Conservation (phyloP, 306 rosid genomes). For the Cicer pinnatifidum region DNA sequence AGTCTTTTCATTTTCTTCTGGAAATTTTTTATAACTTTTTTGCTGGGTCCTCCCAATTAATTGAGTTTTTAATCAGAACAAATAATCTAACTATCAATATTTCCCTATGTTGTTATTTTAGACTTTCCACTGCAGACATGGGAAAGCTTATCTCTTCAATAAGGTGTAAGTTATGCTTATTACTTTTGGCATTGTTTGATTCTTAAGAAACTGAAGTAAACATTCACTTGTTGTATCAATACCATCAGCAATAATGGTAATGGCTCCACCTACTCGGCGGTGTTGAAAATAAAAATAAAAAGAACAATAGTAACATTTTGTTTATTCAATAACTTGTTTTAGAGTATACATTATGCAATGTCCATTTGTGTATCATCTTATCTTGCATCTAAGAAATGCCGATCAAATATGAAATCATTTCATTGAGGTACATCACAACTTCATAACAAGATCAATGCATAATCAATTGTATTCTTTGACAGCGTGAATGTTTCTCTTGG, state of each 20-base stretch:
- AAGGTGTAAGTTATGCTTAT: conserved; percentile 86
- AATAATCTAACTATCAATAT: conserved; percentile 49
- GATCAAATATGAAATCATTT: conserved; percentile 29
- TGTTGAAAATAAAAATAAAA: neutral
- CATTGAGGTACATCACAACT: conserved; percentile 10
- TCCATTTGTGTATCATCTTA: conserved; percentile 18
- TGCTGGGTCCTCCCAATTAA: conserved; percentile 32
- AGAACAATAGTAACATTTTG: conserved; percentile 10
- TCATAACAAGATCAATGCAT: conserved; percentile 15
- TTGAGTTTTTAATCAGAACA: conserved; percentile 32
- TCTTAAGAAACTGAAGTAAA: conserved; percentile 28
- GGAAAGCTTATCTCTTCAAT: conserved; percentile 92
- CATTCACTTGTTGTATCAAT: conserved; percentile 16
- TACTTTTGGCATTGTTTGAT: conserved; percentile 37
- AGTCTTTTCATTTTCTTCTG: neutral
- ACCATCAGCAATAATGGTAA: conserved; percentile 13
- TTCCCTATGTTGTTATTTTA: conserved; percentile 57
- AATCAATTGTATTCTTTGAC: conserved; percentile 47
- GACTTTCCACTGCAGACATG: conserved; percentile 80
- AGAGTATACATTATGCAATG: conserved; percentile 9
- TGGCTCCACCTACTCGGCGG: neutral
- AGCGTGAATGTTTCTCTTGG: conserved; percentile 77
- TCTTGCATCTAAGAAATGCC: conserved; percentile 24
- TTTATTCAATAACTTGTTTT: conserved; percentile 40
- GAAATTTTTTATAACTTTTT: neutral